phyloP scores from a whole-genome alignment of 495 filamentous ascomycete genomes.

The Aspergillus avenaceus region DNA sequence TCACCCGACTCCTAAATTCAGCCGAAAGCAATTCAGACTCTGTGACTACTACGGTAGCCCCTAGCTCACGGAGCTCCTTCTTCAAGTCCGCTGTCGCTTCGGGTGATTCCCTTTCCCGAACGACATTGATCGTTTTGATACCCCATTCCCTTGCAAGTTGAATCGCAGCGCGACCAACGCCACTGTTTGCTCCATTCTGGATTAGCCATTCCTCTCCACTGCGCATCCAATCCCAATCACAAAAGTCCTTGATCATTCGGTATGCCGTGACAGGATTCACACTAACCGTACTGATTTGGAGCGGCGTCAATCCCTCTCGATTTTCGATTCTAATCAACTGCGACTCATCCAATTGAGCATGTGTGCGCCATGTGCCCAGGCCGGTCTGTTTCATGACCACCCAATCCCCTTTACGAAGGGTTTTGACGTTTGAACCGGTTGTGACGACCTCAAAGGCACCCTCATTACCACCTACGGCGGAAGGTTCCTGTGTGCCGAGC shows the following conservation, averaged over 20 bases:
- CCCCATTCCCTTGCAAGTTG: slow-evolving; percentile 84
- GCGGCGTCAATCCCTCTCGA: slow-evolving; percentile 59
- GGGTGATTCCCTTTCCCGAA: slow-evolving; percentile 60
- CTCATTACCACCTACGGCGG: slow-evolving; percentile 83
- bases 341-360: slow-evolving; percentile 66
- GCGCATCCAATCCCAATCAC: slow-evolving; percentile 49
- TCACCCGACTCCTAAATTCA: slow-evolving; percentile 58
- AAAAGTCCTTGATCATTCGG: slow-evolving; percentile 85
- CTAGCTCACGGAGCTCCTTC: slow-evolving; percentile 63
- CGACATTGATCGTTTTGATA: slow-evolving; percentile 78
- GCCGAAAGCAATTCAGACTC: slow-evolving; percentile 69
- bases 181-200: slow-evolving; percentile 94
- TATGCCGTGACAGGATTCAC: slow-evolving; percentile 95
- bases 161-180: slow-evolving; percentile 83
- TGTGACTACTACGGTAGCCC: slow-evolving; percentile 77
- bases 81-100: slow-evolving; percentile 64
- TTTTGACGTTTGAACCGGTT: slow-evolving; percentile 54
- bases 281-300: slow-evolving; percentile 78
- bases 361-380: slow-evolving; percentile 91
- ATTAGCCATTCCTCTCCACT: slow-evolving; percentile 72
- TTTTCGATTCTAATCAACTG: slow-evolving; percentile 63
- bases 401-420: slow-evolving; percentile 73
- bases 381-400: slow-evolving; percentile 77
- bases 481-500: slow-evolving; percentile 69
- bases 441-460: slow-evolving; percentile 81